Evolutionary conservation across 2,329 filamentous ascomycete species (phyloP).

Genomic region (Aspergillus sp.): DNA sequence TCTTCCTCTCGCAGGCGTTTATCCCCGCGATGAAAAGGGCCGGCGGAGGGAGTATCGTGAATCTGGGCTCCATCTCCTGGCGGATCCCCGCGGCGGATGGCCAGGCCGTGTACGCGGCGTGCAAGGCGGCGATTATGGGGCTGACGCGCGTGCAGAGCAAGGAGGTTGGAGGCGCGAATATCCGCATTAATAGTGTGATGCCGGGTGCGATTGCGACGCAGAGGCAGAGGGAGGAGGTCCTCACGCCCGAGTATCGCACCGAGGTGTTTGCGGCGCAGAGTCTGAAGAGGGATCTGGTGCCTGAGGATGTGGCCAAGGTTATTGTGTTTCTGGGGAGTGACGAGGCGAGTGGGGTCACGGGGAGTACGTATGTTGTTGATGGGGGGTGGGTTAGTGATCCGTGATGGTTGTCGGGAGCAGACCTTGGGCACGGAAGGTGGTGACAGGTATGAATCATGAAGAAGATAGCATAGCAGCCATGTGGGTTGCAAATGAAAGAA

Average conservation of each 20-base stretch:
- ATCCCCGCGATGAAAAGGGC: slow-evolving; percentile 39
- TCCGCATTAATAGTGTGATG: slow-evolving; percentile 56
- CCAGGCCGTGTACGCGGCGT: slow-evolving; percentile 42
- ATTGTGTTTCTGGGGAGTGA: slow-evolving; percentile 54
- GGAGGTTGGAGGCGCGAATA: slow-evolving; percentile 43
- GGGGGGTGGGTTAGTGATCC: slow-evolving; percentile 25
- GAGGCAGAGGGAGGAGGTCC: slow-evolving; percentile 49
- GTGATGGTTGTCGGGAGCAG: slow-evolving; percentile 1
- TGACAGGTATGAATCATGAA: too few species aligned
- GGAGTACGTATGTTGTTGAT: slow-evolving; percentile 48
- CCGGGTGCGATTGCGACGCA: slow-evolving; percentile 54
- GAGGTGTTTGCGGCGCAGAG: slow-evolving; percentile 48
- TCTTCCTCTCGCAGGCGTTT: slow-evolving; percentile 50
- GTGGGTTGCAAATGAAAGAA: too few species aligned
- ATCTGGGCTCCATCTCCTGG: slow-evolving; percentile 48
- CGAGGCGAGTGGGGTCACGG: slow-evolving; percentile 54
- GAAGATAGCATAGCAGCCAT: too few species aligned
- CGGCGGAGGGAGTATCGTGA: slow-evolving; percentile 44
- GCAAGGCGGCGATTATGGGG: slow-evolving; percentile 47
- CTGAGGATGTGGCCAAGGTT: slow-evolving; percentile 53
- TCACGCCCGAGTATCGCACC: slow-evolving; percentile 46
- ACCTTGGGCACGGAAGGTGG: too few species aligned
- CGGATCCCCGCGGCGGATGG: slow-evolving; percentile 37
- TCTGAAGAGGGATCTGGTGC: slow-evolving; percentile 43
- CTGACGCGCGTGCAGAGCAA: slow-evolving; percentile 45